These are phyloP conservation scores for Oldenlandia corymbosa DNA, from an alignment of 257 asterid species.

Conservation along the genomic window DNA sequence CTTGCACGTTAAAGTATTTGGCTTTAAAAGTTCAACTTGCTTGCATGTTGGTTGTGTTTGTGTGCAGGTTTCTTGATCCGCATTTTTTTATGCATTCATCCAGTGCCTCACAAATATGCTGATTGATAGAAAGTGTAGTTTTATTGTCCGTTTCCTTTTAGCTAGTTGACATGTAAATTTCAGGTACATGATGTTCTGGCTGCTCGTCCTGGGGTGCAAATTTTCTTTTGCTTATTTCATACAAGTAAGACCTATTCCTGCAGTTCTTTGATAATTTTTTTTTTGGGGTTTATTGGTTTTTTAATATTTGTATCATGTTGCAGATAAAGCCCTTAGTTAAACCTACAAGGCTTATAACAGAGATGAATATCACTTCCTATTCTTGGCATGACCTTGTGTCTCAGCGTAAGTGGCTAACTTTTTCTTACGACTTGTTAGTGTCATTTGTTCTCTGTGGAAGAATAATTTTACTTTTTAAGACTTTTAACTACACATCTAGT, in stretches of 20 bases:
- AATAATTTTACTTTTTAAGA: neutral
- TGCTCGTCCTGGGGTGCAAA: slow-evolving; percentile 78
- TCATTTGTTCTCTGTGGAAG: neutral
- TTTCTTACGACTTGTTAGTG: neutral
- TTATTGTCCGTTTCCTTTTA: neutral
- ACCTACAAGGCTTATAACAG: slow-evolving; percentile 53
- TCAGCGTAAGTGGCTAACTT: slow-evolving; percentile 41
- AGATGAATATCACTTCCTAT: slow-evolving; percentile 38
- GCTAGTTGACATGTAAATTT: slow-evolving; percentile 15
- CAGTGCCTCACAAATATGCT: neutral
- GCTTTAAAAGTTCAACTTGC: neutral
- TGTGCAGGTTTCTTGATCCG: neutral
- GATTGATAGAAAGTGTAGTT: neutral
- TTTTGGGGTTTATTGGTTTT: slow-evolving; percentile 1
- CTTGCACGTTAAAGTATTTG: neutral
- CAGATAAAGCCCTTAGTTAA: slow-evolving; percentile 78
- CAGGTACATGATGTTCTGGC: slow-evolving; percentile 92
- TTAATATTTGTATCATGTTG: slow-evolving; percentile 25
- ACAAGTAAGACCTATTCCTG: slow-evolving; percentile 34
- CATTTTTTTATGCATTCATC: neutral
- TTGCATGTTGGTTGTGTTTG: neutral
- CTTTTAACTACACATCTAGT: no score
- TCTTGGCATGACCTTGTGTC: slow-evolving; percentile 96
- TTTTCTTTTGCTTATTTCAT: slow-evolving; percentile 87
- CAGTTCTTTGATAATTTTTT: neutral